These are phyloP conservation scores for Detonula confervacea DNA, from an alignment of 352 stramenopile genomes.

Conservation along the genomic window DNA sequence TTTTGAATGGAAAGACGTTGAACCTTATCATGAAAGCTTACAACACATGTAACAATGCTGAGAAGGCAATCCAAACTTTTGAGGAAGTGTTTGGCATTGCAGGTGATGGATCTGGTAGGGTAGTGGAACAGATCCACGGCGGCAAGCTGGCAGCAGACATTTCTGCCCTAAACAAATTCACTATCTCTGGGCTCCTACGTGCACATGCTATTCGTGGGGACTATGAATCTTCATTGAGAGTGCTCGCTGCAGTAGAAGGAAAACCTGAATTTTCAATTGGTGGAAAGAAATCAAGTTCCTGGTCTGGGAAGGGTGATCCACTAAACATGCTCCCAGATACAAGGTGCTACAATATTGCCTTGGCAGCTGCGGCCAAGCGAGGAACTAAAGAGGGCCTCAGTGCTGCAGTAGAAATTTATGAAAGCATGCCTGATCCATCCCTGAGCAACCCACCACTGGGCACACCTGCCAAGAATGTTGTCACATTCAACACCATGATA, in stretches of 20 bases:
- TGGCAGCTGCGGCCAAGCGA: constrained; percentile 64
- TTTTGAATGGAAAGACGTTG: constrained; percentile 76
- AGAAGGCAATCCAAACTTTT: constrained; percentile 76
- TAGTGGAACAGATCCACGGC: constrained; percentile 25
- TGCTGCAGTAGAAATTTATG: constrained; percentile 72
- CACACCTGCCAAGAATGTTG: constrained; percentile 64
- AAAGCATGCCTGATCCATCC: constrained; percentile 66
- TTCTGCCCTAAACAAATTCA: constrained; percentile 76
- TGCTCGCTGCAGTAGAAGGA: constrained; percentile 77
- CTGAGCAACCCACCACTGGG: constrained; percentile 42
- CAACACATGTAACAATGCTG: constrained; percentile 69
- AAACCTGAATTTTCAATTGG: constrained; percentile 50
- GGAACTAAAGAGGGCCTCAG: constrained; percentile 59
- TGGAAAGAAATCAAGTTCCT: constrained; percentile 52
- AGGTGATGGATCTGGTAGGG: constrained; percentile 59
- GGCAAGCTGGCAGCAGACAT: constrained; percentile 51
- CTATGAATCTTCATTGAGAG: constrained; percentile 61
- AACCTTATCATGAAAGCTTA: constrained; percentile 83
- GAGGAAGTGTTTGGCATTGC: constrained; percentile 72
- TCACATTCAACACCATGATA: constrained; percentile 84
- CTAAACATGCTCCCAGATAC: constrained; percentile 74
- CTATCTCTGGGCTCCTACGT: constrained; percentile 70
- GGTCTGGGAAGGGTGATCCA: constrained; percentile 69
- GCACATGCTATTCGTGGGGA: constrained; percentile 74
- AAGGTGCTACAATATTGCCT: constrained; percentile 79